Evolutionary conservation across 306 rosid species (phyloP).

Genomic region (Prunus mume): DNA sequence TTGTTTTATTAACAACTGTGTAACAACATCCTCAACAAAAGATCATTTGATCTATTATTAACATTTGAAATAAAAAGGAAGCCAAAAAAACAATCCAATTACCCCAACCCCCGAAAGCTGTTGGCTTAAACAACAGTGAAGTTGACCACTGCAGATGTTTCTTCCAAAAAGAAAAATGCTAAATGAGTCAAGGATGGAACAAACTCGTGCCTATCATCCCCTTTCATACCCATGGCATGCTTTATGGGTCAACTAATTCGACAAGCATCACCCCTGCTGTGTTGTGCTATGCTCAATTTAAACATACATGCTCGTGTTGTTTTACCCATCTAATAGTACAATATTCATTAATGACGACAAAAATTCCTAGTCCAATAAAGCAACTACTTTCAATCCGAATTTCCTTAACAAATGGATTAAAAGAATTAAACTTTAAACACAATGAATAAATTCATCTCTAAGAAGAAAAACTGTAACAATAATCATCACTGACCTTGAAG

Average conservation of each 20-base stretch:
- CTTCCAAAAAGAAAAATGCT: too few species aligned
- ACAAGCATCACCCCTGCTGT: neutral
- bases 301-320: neutral
- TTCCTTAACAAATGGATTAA: neutral
- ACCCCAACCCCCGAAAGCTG: too few species aligned
- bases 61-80: too few species aligned
- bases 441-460: neutral
- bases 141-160: too few species aligned
- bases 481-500: slow-evolving; percentile 53
- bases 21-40: too few species aligned
- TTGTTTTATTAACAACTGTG: too few species aligned
- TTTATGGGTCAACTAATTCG: neutral
- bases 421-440: neutral
- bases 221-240: neutral
- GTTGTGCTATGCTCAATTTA: neutral
- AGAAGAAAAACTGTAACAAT: neutral
- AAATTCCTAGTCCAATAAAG: neutral
- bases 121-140: too few species aligned
- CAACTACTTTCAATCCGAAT: neutral
- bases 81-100: too few species aligned
- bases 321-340: neutral
- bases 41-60: too few species aligned
- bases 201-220: neutral
- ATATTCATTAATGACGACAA: neutral
- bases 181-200: too few species aligned